Percentiles rank a stretch among this genome's conserved stretches.
Conservation (phyloP, 163 green algal genomes). For the Chlamydomonas reinhardtii region DNA sequence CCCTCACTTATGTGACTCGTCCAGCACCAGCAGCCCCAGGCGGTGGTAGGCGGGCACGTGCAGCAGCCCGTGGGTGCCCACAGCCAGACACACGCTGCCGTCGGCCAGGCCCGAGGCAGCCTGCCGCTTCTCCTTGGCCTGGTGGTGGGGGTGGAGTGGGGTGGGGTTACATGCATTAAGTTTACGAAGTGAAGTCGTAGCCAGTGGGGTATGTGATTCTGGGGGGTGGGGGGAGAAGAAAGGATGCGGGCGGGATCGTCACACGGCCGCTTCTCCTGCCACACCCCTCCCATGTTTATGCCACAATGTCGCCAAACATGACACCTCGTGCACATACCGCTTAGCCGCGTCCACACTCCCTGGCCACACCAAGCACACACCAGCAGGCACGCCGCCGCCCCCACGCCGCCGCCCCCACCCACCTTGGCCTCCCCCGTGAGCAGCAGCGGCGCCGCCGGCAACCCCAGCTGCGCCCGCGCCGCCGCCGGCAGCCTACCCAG, state of each 20-base stretch:
- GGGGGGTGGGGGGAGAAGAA: neutral
- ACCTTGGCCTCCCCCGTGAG: constrained; percentile 65
- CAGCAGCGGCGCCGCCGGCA: constrained; percentile 57
- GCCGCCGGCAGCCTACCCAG: constrained; percentile 62
- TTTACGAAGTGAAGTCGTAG: no score
- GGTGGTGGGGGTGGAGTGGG: neutral
- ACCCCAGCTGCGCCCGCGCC: constrained; percentile 22
- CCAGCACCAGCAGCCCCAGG: constrained; percentile 92
- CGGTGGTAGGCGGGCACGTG: constrained; percentile 69
- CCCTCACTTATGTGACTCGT: constrained; percentile 94
- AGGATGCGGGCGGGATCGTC: no score
- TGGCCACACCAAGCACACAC: neutral
- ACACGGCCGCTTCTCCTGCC: no score
- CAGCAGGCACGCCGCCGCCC: neutral
- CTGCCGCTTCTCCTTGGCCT: constrained; percentile 57
- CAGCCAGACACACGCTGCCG: constrained; percentile 76
- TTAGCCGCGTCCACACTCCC: no score
- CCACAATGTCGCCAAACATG: no score
- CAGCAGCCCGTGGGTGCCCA: constrained; percentile 92
- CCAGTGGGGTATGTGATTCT: neutral
- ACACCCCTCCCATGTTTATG: no score
- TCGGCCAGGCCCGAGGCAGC: constrained; percentile 60
- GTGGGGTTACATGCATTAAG: no score
- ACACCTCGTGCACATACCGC: no score
- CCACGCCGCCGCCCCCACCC: neutral